These are phyloP conservation scores for Colletotrichum salicis DNA, from an alignment of 2,329 filamentous ascomycete species.

Conservation along the genomic window DNA sequence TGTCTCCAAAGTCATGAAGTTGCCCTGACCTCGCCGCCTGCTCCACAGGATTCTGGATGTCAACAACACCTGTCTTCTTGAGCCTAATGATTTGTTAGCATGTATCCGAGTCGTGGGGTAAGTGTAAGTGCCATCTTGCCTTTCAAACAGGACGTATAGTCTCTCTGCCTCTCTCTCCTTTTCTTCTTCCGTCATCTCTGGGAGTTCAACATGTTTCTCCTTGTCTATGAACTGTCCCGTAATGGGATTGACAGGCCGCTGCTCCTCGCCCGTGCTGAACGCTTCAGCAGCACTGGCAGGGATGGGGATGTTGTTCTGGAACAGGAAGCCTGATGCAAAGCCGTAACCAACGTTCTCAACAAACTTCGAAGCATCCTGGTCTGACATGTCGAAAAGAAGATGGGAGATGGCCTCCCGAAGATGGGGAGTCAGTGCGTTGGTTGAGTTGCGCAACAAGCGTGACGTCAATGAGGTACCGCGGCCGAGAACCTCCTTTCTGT, in stretches of 20 bases:
- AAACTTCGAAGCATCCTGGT: slow-evolving; percentile 80
- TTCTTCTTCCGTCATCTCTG: slow-evolving; percentile 89
- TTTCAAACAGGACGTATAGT: slow-evolving; percentile 90
- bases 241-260: slow-evolving; percentile 77
- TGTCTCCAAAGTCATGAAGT: slow-evolving; percentile 74
- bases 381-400: slow-evolving; percentile 88
- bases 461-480: slow-evolving; percentile 79
- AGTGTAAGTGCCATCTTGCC: slow-evolving; percentile 58
- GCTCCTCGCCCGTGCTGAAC: slow-evolving; percentile 45
- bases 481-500: slow-evolving; percentile 82
- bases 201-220: slow-evolving; percentile 68
- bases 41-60: slow-evolving; percentile 82
- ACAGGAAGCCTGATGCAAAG: slow-evolving; percentile 89
- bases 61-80: slow-evolving; percentile 78
- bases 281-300: slow-evolving; percentile 73
- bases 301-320: slow-evolving; percentile 83
- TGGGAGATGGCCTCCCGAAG: slow-evolving; percentile 80
- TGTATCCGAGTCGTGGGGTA: background rate
- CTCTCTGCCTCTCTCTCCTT: slow-evolving; percentile 92
- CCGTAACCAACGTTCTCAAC: slow-evolving; percentile 95
- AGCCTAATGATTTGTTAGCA: slow-evolving; percentile 54
- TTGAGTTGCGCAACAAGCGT: slow-evolving; percentile 80
- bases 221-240: slow-evolving; percentile 84
- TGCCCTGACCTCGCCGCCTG: slow-evolving; percentile 75
- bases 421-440: slow-evolving; percentile 75